Base-by-base conservation (phyloP, 2,329 filamentous ascomycete species). In the Talaromyces sp. region DNA sequence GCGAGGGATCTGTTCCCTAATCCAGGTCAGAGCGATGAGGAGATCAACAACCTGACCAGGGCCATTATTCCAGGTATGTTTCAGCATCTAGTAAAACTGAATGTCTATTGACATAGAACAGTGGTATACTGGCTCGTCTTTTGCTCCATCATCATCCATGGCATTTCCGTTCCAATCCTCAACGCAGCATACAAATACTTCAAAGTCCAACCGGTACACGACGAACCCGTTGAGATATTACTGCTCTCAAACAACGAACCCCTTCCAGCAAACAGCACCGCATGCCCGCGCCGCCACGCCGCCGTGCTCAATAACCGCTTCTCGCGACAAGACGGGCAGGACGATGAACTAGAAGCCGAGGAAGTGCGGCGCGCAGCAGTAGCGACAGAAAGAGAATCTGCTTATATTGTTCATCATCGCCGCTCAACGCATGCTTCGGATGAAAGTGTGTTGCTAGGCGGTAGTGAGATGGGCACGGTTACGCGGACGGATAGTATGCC, bases 41-140 rank as follows among this genome's bases (percentile, higher is more conserved):
- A 78, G 49, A 78, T 80, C 63, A 77, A 78, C 36, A 67, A 74
- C 32, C 63, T 81, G 19, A 73, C 74, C 1, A 67, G 68, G 5
- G 73, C 74, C 9, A 78, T 81, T 71, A 65, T 70, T 2, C 77
- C 78, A 39, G 70, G 73, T 75, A 68, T 57, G 67, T 55, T 53
- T n/a, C n/a, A n/a, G n/a, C n/a, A n/a, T n/a, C n/a, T n/a, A n/a
- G n/a, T n/a, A n/a, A n/a, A n/a, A n/a, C n/a, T n/a, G n/a, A n/a
- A n/a, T n/a, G n/a, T n/a, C n/a, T n/a, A n/a, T n/a, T n/a, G n/a
- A n/a, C n/a, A n/a, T n/a, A n/a, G n/a, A n/a, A n/a, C n/a, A 74
- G 76, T 78, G 6, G 78, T 80, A 1, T 81, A 80, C 65, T 80
- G 73, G 71, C 73, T 80, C 4, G 78, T 80, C 0, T 65, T 80